Base-by-base conservation (phyloP, 2,329 filamentous ascomycete species). In the Pseudogymnoascus sp. region DNA sequence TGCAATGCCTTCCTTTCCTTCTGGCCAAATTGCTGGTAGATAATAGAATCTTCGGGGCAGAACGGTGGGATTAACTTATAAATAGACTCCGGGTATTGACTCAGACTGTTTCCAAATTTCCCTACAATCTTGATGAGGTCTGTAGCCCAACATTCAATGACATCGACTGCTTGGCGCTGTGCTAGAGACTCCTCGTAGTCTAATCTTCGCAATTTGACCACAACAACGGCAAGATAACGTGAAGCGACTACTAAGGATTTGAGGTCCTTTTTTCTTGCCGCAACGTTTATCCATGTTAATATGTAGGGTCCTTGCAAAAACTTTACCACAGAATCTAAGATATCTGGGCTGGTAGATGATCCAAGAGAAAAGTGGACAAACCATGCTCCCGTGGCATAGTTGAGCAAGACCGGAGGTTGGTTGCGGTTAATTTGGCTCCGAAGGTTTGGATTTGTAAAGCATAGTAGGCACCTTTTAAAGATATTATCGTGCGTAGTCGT, bases 11-110 rank as follows among this genome's bases (percentile, higher is more conserved):
- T 17, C 2, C 8, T 21, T 11, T 62, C 33, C 7, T 21, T 59
- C 10, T 8, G n/a, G 1, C 50, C 47, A 63, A 77, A 78, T 5
- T 71, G 68, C 60, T 71, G 67, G 61, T 73, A 72, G 3, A 77
- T 73, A 3, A 70, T 67, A 9, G 77, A 77, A 23, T 69, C 67
- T 10, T 62, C 31, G 0, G 77, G 76, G 64, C 76, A 78, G 47
- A 79, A 74, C 1, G 76, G 74, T 1, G 76, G 74, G 8, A 79
- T 73, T 2, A 71, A 64, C 36, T 74, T 73, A 65, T 77, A 75
- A 40, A 79, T 78, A 0, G 72, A 64, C 3, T 71, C 65, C 0
- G 76, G 76, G 7, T 69, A 63, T 28, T 59, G 36, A 0, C 60
- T 40, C 9, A 78, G 62, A 40, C 66, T 65, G 6, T 10, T 47